phyloP scores from a whole-genome alignment of 441 rosid species.

The Daphne laureola region DNA sequence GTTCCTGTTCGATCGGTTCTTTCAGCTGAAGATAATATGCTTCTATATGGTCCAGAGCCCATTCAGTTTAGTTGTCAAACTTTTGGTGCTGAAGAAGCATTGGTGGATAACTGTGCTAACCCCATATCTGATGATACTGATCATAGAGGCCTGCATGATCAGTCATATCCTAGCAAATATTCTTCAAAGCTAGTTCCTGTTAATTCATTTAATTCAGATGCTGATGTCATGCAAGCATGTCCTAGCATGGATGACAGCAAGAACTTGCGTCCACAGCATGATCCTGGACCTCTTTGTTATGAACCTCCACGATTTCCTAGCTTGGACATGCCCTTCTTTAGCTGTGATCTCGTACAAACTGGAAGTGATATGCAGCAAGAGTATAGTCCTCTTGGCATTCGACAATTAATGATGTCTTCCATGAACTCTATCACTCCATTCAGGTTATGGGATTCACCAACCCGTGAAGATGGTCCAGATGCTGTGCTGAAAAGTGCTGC shows the following conservation, averaged over 20 bases:
- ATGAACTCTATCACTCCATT: constrained; percentile 81
- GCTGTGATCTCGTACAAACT: constrained; percentile 91
- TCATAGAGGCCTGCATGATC: constrained; percentile 34
- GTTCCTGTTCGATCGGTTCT: constrained; percentile 31
- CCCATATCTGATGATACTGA: constrained; percentile 38
- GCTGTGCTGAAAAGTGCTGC: constrained; percentile 70
- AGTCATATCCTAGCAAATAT: constrained; percentile 42
- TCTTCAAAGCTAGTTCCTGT: constrained; percentile 56
- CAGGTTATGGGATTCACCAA: constrained; percentile 94
- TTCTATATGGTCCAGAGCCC: constrained; percentile 31
- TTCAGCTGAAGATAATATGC: constrained; percentile 31
- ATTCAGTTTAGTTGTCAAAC: constrained; percentile 31
- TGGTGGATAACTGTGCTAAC: constrained; percentile 29
- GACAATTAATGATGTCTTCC: constrained; percentile 90
- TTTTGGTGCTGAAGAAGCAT: constrained; percentile 38
- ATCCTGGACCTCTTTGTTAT: constrained; percentile 72
- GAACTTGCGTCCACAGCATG: constrained; percentile 30
- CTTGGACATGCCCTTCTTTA: constrained; percentile 86
- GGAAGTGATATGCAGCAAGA: constrained; percentile 79
- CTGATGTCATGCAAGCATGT: constrained; percentile 30
- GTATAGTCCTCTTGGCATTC: constrained; percentile 96
- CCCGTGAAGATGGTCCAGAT: constrained; percentile 65
- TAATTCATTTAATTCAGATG: constrained; percentile 42
- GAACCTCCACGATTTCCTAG: constrained; percentile 98
- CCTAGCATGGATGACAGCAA: constrained; percentile 28